Conservation (phyloP, 2,329 filamentous ascomycete species). For the Sclerotinia trifoliorum region DNA sequence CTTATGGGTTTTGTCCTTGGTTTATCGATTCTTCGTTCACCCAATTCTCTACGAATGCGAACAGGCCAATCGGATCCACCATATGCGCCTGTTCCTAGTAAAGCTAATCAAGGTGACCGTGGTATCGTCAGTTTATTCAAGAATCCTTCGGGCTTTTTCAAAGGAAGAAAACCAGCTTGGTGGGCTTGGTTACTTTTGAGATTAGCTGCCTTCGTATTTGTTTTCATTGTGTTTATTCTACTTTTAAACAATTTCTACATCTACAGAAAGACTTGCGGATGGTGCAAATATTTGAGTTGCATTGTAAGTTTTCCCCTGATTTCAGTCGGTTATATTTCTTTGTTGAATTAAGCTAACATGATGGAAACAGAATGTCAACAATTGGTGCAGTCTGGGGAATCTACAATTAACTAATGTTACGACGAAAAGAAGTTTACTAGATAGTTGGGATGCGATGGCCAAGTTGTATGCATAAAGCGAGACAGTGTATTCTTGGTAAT, state of each 20-base stretch:
- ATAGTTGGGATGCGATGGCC: conserved; percentile 32
- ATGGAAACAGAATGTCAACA: conserved; percentile 71
- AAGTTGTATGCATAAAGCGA: conserved; percentile 25
- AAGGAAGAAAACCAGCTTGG: conserved; percentile 88
- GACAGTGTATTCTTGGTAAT: background rate
- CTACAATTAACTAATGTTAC: conserved; percentile 28
- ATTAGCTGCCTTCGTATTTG: conserved; percentile 72
- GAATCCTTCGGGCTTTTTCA: conserved; percentile 77
- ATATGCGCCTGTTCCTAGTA: conserved; percentile 64
- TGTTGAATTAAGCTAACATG: background rate
- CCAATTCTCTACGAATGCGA: conserved; percentile 71
- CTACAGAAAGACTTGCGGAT: conserved; percentile 71
- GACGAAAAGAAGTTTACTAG: conserved; percentile 32
- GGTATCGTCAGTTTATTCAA: conserved; percentile 51
- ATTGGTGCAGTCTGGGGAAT: conserved; percentile 59
- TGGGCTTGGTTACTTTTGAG: conserved; percentile 96
- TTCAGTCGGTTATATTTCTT: conserved; percentile 2
- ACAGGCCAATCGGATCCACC: conserved; percentile 68
- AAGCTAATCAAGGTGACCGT: conserved; percentile 32
- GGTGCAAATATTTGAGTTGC: conserved; percentile 96
- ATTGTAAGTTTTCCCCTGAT: conserved; percentile 61
- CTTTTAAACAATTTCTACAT: conserved; percentile 90
- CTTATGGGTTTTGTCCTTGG: conserved; percentile 87
- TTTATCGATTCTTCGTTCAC: conserved; percentile 83
- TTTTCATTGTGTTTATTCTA: conserved; percentile 81